A percentile compares a stretch with the other conserved stretches of the same genome.
phyloP scores from a whole-genome alignment of 305 asterid genomes.

The Solanum hybrid region DNA sequence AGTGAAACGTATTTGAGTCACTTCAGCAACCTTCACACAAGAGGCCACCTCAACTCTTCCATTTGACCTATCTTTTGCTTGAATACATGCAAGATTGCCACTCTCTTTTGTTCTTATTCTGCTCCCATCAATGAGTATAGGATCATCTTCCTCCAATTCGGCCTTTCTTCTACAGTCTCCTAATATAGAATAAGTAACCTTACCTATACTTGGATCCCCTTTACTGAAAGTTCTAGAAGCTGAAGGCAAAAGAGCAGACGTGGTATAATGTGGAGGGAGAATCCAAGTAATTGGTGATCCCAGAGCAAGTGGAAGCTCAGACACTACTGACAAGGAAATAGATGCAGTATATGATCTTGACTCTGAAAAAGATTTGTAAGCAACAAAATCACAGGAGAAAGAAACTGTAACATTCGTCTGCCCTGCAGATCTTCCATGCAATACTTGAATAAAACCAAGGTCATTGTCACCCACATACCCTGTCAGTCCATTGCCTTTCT shows the following conservation, averaged over 20 bases:
- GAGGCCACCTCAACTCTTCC: constrained; percentile 80
- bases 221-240: constrained; percentile 33
- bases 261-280: constrained; percentile 71
- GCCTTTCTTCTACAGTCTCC: constrained; percentile 30
- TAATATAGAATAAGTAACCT: constrained; percentile 59
- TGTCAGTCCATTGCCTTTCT: constrained; percentile 20
- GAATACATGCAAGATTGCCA: constrained; percentile 65
- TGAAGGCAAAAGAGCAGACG: constrained; percentile 64
- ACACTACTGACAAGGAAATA: constrained; percentile 50
- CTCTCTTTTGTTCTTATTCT: constrained; percentile 50
- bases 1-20: constrained; percentile 59
- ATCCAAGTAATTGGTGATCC: constrained; percentile 76
- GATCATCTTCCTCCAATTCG: constrained; percentile 35
- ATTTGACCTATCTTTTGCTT: constrained; percentile 61
- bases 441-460: constrained; percentile 47
- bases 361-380: constrained; percentile 29
- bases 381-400: constrained; percentile 56
- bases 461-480: constrained; percentile 31
- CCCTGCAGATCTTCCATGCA: constrained; percentile 72
- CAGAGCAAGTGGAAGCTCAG: constrained; percentile 77
- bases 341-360: constrained; percentile 53
- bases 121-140: constrained; percentile 46
- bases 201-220: constrained; percentile 41
- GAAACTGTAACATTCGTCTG: constrained; percentile 54
- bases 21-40: constrained; percentile 76